Evolutionary conservation across 2,329 filamentous ascomycete species (phyloP).

Genomic region (Dactylonectria estremocensis): DNA sequence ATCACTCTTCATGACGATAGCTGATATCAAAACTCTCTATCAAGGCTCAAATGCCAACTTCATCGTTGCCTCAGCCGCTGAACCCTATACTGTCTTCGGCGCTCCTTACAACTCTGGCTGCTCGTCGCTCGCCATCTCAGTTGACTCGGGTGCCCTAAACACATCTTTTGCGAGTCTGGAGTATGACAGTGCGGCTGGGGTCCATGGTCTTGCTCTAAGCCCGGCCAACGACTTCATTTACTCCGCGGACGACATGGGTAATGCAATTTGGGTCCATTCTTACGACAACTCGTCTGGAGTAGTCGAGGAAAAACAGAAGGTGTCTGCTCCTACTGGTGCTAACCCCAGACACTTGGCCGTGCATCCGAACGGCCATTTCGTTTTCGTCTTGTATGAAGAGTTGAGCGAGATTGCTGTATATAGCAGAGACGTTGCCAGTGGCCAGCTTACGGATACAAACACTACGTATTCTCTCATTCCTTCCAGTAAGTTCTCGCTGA

Average conservation of each 20-base stretch:
- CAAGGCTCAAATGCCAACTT: conserved; percentile 19
- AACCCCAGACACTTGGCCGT: conserved; percentile 20
- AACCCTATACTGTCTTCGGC: conserved; percentile 31
- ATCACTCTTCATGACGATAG: not conserved
- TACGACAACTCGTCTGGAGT: conserved; percentile 20
- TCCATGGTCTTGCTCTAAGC: conserved; percentile 30
- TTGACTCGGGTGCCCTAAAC: conserved; percentile 11
- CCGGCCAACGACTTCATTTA: conserved; percentile 27
- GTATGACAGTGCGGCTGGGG: conserved; percentile 18
- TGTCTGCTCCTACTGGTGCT: conserved; percentile 14
- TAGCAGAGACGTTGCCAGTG: not conserved
- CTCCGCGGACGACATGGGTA: conserved; percentile 34
- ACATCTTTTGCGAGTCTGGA: not conserved
- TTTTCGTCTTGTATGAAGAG: conserved; percentile 22
- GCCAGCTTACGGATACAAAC: conserved; percentile 19
- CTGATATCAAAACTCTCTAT: not conserved
- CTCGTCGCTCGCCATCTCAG: conserved; percentile 26
- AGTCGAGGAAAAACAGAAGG: not conserved
- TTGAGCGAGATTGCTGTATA: conserved; percentile 14
- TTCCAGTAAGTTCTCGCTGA: not conserved
- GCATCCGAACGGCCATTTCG: conserved; percentile 12
- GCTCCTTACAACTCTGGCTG: conserved; percentile 31
- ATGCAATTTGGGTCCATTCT: conserved; percentile 34
- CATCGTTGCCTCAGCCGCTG: conserved; percentile 5
- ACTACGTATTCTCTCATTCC: conserved; percentile 20